Base-by-base conservation (phyloP, 2,329 filamentous ascomycete genomes). In the Sarocladium kiliense region DNA sequence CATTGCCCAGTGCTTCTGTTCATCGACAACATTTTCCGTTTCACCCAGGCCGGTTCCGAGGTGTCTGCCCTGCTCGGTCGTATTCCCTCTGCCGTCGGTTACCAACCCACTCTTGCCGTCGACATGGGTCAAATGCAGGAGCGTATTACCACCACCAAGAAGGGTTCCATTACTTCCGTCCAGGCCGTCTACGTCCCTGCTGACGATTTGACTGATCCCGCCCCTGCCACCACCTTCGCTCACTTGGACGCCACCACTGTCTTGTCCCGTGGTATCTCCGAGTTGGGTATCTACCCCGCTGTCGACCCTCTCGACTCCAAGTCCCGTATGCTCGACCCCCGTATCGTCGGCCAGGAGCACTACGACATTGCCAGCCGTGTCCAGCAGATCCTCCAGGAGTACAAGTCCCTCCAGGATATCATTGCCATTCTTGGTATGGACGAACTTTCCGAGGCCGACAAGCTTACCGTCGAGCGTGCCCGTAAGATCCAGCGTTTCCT, bases 401-500 rank as follows among this genome's bases (percentile, higher is more conserved):
- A 99, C 89, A 97, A 97, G 89, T 97, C 93, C 63, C 91, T 99
- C 66, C 94, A 99, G 83, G 94, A 99, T 83, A 99, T 99, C 87
- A 97, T 97, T 84, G 94, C 94, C 78, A 99, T 99, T 91, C 80
- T 97, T 75, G 93, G 93, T 88, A 97, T 99, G 94, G 94, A 99
- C 78, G 94, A 99, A 77, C 81, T 99, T 79, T 97, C 94, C 63
- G 94, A 97, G 84, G 89, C 89, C 69, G 94, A 99, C 79, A 97
- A 99, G 88, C 87, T 99, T 71, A 97, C 94, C 68, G 94, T 99
- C 84, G 94, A 99, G 88, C 94, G 94, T 87, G 94, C 94, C 77
- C 93, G 94, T 84, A 97, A 97, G 86, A 88, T 99, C 75, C 94
- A 99, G 85, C 89, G 92, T 88, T 99, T 99, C 91, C 84, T 99